Percentiles rank a stretch among this genome's conserved stretches.
Conservation (phyloP, 2,329 filamentous ascomycete species). For the Monilinia polystroma region DNA sequence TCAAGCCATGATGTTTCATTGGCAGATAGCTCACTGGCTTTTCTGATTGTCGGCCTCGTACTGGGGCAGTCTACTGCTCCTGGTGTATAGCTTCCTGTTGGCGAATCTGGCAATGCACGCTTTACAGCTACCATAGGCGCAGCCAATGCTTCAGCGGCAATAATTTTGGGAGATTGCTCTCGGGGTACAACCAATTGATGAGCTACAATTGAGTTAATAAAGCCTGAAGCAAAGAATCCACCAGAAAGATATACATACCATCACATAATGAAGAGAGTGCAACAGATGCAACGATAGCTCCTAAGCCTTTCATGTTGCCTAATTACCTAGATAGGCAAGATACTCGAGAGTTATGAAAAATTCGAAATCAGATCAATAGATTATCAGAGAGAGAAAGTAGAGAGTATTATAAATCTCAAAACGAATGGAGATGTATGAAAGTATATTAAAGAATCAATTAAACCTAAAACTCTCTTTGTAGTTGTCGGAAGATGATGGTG, state of each 20-base stretch:
- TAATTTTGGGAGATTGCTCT: slow-evolving; percentile 32
- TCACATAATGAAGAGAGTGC: slow-evolving; percentile 20
- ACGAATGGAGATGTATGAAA: neutral
- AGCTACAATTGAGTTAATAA: slow-evolving; percentile 40
- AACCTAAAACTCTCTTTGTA: neutral
- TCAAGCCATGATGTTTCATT: slow-evolving; percentile 74
- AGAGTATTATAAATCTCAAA: neutral
- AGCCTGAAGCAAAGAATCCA: neutral
- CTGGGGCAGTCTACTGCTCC: slow-evolving; percentile 65
- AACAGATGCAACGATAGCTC: slow-evolving; percentile 2
- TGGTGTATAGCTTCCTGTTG: slow-evolving; percentile 69
- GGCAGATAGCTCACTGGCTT: slow-evolving; percentile 59
- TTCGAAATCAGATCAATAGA: neutral
- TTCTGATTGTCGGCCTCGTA: slow-evolving; percentile 66
- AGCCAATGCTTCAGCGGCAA: slow-evolving; percentile 34
- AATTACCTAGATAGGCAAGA: neutral
- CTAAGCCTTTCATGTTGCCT: slow-evolving; percentile 19
- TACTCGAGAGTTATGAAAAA: neutral
- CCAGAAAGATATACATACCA: neutral
- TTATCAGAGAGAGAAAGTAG: neutral
- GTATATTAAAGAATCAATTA: neutral
- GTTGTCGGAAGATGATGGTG: neutral
- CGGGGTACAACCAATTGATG: slow-evolving; percentile 25
- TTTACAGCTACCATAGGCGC: slow-evolving; percentile 29
- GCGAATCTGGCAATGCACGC: slow-evolving; percentile 39